phyloP scores from a whole-genome alignment of 208 protist species.

The Herpetomonas muscarum region DNA sequence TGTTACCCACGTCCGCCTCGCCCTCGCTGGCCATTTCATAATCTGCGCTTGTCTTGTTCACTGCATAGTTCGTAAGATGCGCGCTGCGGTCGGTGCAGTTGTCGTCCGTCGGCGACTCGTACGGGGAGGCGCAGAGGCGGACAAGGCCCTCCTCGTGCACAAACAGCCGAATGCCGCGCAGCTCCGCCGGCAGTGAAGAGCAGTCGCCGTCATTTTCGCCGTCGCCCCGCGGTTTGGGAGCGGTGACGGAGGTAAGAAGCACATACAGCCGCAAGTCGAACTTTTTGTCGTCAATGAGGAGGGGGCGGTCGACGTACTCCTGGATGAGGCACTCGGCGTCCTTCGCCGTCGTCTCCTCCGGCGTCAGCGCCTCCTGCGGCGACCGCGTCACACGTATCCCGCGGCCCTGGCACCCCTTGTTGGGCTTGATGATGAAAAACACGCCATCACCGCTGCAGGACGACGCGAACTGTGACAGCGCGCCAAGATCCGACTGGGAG shows the following conservation, averaged over 20 bases:
- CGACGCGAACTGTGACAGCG: constrained; percentile 24
- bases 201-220: neutral
- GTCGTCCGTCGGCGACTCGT: constrained; percentile 35
- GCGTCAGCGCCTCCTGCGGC: constrained; percentile 38
- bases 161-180: constrained; percentile 69
- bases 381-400: constrained; percentile 69
- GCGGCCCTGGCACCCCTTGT: constrained; percentile 73
- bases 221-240: constrained; percentile 4
- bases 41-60: constrained; percentile 54
- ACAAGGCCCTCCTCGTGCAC: constrained; percentile 89
- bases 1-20: constrained; percentile 26
- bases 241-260: constrained; percentile 52
- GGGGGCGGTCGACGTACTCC: constrained; percentile 85
- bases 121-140: constrained; percentile 88
- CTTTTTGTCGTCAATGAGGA: constrained; percentile 90
- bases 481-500: constrained; percentile 22
- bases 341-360: constrained; percentile 15
- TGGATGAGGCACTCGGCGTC: constrained; percentile 68
- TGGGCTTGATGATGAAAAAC: constrained; percentile 88
- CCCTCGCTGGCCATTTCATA: constrained; percentile 16
- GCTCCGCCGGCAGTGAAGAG: neutral
- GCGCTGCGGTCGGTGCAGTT: constrained; percentile 47
- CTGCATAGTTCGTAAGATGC: constrained; percentile 89
- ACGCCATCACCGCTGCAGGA: neutral
- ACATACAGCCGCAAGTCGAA: constrained; percentile 95